Conservation (phyloP, 2,329 filamentous ascomycete genomes). For the Alternaria brassicicola region DNA sequence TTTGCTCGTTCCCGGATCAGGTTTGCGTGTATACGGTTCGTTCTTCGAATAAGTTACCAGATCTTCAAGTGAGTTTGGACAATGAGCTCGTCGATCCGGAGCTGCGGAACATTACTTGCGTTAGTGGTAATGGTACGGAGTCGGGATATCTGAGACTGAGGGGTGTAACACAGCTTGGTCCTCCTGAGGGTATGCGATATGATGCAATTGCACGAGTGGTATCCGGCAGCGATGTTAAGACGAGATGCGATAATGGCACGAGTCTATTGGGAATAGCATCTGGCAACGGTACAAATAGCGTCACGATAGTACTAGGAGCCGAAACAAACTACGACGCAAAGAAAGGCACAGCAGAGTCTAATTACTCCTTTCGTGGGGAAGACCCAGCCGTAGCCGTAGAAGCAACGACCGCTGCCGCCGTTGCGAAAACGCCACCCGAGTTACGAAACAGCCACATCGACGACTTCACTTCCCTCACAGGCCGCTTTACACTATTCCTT, state of each 20-base stretch:
- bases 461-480: constrained; percentile 52
- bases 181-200: constrained; percentile 55
- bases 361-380: constrained; percentile 57
- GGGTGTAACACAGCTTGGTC: constrained; percentile 48
- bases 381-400: constrained; percentile 54
- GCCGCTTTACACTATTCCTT: constrained; percentile 53
- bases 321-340: constrained; percentile 59
- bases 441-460: constrained; percentile 48
- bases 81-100: constrained; percentile 48
- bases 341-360: constrained; percentile 53
- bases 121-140: constrained; percentile 39
- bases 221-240: constrained; percentile 16
- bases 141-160: constrained; percentile 31
- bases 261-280: constrained; percentile 17
- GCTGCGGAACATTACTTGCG: constrained; percentile 44
- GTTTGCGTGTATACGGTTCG: constrained; percentile 50
- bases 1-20: constrained; percentile 54
- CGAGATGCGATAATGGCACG: constrained; percentile 14
- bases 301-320: constrained; percentile 53
- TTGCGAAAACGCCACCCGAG: constrained; percentile 37
- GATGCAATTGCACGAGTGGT: constrained; percentile 47
- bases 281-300: constrained; percentile 19
- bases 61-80: constrained; percentile 51
- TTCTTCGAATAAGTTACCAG: constrained; percentile 48
- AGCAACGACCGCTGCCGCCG: constrained; percentile 41